Evolutionary conservation across 2,329 filamentous ascomycete genomes (phyloP), one percentile per base, ranked within the genome.

Genomic region (Pseudogymnoascus sp.): DNA sequence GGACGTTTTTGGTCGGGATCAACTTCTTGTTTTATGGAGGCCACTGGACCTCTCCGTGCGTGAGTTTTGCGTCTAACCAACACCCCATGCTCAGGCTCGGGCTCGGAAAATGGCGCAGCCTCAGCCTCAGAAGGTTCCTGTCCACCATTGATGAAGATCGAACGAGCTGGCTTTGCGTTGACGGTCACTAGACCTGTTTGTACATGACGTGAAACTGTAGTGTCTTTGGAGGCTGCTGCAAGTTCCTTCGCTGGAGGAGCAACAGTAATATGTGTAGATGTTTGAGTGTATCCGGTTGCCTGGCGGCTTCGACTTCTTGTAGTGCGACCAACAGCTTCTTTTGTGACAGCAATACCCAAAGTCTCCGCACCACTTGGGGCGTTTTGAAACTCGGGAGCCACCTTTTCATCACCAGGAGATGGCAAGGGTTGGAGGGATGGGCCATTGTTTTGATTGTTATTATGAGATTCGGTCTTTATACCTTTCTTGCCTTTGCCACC

Each of bases 341-440:
- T 57, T 13, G 11, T 35, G 28, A n/a, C n/a, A 57, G 50, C 50
- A 33, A 35, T 57, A 35, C 11, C 50, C 6, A 8, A 33, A 57
- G 28, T 57, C 28, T 57, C 50, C 50, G 50, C 50, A 57, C 50
- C 50, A 57, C 50, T 57, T 57, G 50, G 50, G 50, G 50, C 50
- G 28, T 57, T 57, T 57, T 57, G 50, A 57, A 17, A 57, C 50
- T 33, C 11, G 5, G 50, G 21, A 5, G 11, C 17, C 10, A 17
- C 6, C 9, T 13, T 21, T 57, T 35, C 28, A 57, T 57, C 15
- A 35, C 28, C 28, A 19, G 50, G n/a, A 35, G 28, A 28, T 17
- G 50, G 21, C n/a, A 21, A 19, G 11, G 4, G 17, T 33, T 57
- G 19, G 8, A 35, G 50, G 35, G 17, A 35, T 15, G 28, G 28